Evolutionary conservation across 2,329 filamentous ascomycete genomes (phyloP), one percentile per base, ranked within the genome.

Genomic region (Colletotrichum musae): DNA sequence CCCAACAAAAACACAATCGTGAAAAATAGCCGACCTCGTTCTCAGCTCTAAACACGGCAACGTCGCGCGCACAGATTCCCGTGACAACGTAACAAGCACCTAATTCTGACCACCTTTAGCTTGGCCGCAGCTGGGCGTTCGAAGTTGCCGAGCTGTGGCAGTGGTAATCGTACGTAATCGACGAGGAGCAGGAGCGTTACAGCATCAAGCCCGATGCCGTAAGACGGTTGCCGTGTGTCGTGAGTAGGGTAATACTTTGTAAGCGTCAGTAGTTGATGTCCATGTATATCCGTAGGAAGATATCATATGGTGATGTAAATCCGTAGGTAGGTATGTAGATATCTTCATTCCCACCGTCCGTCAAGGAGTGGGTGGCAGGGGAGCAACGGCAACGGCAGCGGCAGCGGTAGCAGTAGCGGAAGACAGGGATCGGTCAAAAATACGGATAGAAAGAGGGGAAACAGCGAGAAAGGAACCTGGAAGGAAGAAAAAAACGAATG

Each of bases 1-100:
- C 66, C 43, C 66, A 69, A 69, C 66, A 69, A 69, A 69, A 69
- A 43, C 3, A n/a, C 13, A 6, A 15, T 15, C 6, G 15, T 15
- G 9, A 36, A 36, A 36, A 36, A 36, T 36, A 36, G 32, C 32
- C 32, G 32, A 36, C 32, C 32, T 7, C 32, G 32, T 36, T 36
- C 32, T 36, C 7, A 36, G 32, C 32, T 7, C 32, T 12, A 6
- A 36, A 6, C 32, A 36, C 32, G 32, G 32, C 32, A 36, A 36
- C 32, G 32, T 36, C 32, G 32, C 2, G 4, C 32, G 32, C 32
- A 36, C 32, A 36, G 32, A 36, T 36, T 36, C 32, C 32, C 32
- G 32, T n/a, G 41, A 43, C 41, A 43, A 43, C 41, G 41, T 43
- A 43, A n/a, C 41, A 43, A 43, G 16, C 41, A n/a, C 13, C 41